A percentile compares a stretch with the other conserved stretches of the same genome.
phyloP scores from a whole-genome alignment of 495 filamentous ascomycete genomes.

The Aspergillus cavernicola region DNA sequence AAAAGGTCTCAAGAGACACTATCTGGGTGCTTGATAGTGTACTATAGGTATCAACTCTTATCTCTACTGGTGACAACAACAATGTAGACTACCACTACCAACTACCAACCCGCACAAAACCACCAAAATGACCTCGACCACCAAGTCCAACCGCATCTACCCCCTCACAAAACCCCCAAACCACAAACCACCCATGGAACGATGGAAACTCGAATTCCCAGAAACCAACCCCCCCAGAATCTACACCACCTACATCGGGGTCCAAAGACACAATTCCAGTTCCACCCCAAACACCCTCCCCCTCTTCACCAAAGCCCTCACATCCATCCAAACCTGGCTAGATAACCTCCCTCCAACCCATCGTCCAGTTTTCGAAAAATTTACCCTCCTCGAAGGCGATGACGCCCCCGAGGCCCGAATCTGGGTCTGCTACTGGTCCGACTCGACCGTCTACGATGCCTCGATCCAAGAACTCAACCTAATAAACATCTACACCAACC shows the following conservation, averaged over 20 bases:
- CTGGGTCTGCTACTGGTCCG: constrained; percentile 21
- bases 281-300: background rate
- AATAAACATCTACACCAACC: background rate
- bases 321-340: constrained; percentile 9
- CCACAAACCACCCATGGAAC: constrained; percentile 14
- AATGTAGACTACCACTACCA: too few species aligned
- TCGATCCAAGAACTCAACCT: constrained; percentile 7
- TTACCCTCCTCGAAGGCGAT: constrained; percentile 14
- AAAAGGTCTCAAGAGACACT: too few species aligned
- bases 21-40: too few species aligned
- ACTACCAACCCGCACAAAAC: too few species aligned
- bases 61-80: too few species aligned
- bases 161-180: constrained; percentile 5
- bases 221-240: background rate
- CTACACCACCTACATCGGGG: constrained; percentile 18
- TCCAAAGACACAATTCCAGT: constrained; percentile 13
- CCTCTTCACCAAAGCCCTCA: background rate
- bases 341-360: background rate
- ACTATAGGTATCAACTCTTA: too few species aligned
- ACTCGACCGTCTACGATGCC: constrained; percentile 7
- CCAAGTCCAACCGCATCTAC: background rate
- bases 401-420: constrained; percentile 6
- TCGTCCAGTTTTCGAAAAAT: constrained; percentile 9
- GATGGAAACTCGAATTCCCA: constrained; percentile 11
- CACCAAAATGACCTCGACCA: too few species aligned